Percentiles rank a stretch among this genome's conserved stretches.
phyloP scores from a whole-genome alignment of 257 asterid genomes.

The Ehretia macrophylla region DNA sequence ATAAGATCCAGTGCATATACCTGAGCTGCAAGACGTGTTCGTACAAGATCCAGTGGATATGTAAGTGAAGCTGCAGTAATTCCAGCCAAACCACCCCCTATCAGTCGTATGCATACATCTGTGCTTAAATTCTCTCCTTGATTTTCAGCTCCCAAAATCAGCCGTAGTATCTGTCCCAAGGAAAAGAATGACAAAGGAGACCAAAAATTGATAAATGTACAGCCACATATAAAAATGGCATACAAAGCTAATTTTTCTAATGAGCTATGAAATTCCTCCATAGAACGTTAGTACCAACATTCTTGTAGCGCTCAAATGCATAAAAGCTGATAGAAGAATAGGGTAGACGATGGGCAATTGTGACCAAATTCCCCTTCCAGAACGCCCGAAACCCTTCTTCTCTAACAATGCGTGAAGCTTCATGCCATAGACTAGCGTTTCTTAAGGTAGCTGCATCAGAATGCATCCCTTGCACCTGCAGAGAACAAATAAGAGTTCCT shows the following conservation, averaged over 20 bases:
- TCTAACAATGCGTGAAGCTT: slow-evolving; percentile 55
- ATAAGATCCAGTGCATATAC: slow-evolving; percentile 15
- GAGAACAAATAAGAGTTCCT: not conserved
- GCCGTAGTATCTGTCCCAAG: slow-evolving; percentile 47
- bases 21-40: slow-evolving; percentile 88
- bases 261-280: slow-evolving; percentile 14
- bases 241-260: not conserved
- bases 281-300: slow-evolving; percentile 70
- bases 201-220: not conserved
- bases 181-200: not conserved
- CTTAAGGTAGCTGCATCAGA: slow-evolving; percentile 46
- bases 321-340: slow-evolving; percentile 82
- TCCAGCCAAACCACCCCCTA: slow-evolving; percentile 91
- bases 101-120: slow-evolving; percentile 65
- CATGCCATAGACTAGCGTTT: slow-evolving; percentile 67
- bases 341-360: slow-evolving; percentile 79
- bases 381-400: slow-evolving; percentile 81
- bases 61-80: slow-evolving; percentile 80
- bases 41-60: slow-evolving; percentile 79
- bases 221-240: slow-evolving; percentile 10
- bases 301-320: slow-evolving; percentile 78
- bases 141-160: slow-evolving; percentile 42
- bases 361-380: slow-evolving; percentile 91
- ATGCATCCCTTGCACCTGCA: slow-evolving; percentile 79
- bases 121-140: slow-evolving; percentile 56